Conservation (phyloP, 2,329 filamentous ascomycete genomes). For the Colletotrichum paranaense region DNA sequence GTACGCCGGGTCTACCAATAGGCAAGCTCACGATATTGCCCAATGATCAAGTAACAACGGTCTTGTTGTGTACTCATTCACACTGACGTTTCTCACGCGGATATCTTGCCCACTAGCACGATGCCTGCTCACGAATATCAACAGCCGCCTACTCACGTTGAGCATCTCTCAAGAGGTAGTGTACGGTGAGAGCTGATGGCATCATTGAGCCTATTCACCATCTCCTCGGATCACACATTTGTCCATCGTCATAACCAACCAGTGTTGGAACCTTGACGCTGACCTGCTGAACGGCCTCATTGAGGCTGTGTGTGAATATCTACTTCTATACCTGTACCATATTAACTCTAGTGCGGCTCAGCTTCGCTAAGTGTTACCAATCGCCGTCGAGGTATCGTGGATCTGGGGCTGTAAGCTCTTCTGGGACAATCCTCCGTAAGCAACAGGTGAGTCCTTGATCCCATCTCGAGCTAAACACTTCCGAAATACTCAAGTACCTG, state of each 20-base stretch:
- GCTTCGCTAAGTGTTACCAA: not conserved
- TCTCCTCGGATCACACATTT: not conserved
- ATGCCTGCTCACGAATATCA: not conserved
- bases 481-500: not conserved
- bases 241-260: not conserved
- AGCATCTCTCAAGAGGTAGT: not conserved
- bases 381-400: not conserved
- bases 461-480: not conserved
- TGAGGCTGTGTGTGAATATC: conserved; percentile 29
- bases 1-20: not conserved
- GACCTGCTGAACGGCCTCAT: conserved; percentile 11
- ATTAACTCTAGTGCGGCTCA: conserved; percentile 1
- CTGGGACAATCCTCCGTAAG: not conserved
- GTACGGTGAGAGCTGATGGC: not conserved
- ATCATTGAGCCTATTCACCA: not conserved
- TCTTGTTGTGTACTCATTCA: conserved; percentile 7
- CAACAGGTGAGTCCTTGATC: not conserved
- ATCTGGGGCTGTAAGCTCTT: not conserved
- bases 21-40: not conserved
- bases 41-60: conserved; percentile 16
- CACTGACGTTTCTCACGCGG: not conserved
- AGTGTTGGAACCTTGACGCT: not conserved
- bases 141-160: not conserved
- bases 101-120: conserved; percentile 2
- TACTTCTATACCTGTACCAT: conserved; percentile 1